Conservation (phyloP, 495 filamentous ascomycete species). For the Xylaria cubensis region DNA sequence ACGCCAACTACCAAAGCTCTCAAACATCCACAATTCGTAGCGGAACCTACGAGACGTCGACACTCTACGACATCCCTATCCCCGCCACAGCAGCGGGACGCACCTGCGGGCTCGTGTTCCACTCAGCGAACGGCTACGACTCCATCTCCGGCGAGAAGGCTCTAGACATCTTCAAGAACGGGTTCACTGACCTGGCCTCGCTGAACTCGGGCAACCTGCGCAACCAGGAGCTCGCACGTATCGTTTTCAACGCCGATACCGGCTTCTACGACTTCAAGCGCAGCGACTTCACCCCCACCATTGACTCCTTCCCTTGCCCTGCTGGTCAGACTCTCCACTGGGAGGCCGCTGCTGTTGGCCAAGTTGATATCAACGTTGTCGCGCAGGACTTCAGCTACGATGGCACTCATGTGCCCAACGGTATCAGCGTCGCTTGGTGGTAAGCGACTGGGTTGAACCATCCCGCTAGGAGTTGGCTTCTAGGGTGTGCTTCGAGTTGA, state of each 20-base stretch:
- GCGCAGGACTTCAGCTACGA: conserved; percentile 31
- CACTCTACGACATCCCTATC: conserved; percentile 40
- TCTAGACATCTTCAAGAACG: conserved; percentile 37
- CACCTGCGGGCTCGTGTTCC: conserved; percentile 37
- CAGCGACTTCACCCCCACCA: conserved; percentile 26
- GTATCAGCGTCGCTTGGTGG: conserved; percentile 35
- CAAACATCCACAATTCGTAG: conserved; percentile 29
- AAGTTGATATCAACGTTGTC: conserved; percentile 32
- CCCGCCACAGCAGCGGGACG: conserved; percentile 29
- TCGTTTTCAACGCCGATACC: conserved; percentile 28
- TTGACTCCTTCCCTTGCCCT: conserved; percentile 35
- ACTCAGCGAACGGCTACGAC: conserved; percentile 18
- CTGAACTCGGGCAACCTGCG: conserved; percentile 34
- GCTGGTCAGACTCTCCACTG: conserved; percentile 33
- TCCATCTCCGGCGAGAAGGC: conserved; percentile 20
- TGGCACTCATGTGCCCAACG: conserved; percentile 32
- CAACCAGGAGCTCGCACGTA: conserved; percentile 31
- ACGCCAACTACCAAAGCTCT: conserved; percentile 23
- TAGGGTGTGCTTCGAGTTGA: conserved; percentile 1
- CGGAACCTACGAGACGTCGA: conserved; percentile 31
- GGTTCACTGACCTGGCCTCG: conserved; percentile 31
- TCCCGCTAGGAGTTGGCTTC: neutral
- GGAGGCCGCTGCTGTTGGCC: conserved; percentile 34
- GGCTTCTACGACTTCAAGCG: conserved; percentile 32
- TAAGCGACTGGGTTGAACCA: conserved; percentile 9